Evolutionary conservation across 768 basidiomycete genomes (phyloP), one percentile per base, ranked within the genome.

Genomic region (Trichaptum fuscoviolaceum): DNA sequence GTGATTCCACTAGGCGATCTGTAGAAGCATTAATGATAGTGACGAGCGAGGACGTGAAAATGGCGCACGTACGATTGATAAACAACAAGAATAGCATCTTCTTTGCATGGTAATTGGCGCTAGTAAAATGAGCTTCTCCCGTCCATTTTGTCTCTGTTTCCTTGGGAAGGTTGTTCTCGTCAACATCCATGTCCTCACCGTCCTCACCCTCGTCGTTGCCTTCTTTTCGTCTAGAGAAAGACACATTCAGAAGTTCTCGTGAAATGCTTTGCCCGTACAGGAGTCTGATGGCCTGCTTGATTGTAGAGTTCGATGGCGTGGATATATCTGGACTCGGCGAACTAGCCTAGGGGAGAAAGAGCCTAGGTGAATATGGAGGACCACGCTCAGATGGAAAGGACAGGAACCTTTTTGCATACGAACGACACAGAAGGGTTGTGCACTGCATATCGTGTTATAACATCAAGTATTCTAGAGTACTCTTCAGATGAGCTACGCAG

Each of bases 1-100:
- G 78, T 0, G 94, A 96, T 65, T 99, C 96, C 0, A 99, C 96
- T 20, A 95, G 80, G 6, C 97, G 92, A 73, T 97, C 96, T 99
- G 64, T 1, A 24, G 62, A 12, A 25, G 57, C 20, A 52, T 24
- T 20, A 66, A 58, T 18, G 20, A 42, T 57, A 36, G 57, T 9
- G 18, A 0, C 58, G 6, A 70, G 63, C 35, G 17, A 65, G 15
- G 57, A 17, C 34, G 17, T 17, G 20, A 30, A 15, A 18, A 64
- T 20, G 42, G 30, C 35, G n/a, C 1, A 80, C 90, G 66, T 69
- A 96, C 96, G 90, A 71, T 99, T 99, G 71, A 99, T 98, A 77
- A 99, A 99, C 10, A 98, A 79, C 0, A 98, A 77, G 71, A 96
- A 91, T 0, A 88, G 81, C 68, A 84, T 91, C 73, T 91, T 93